Evolutionary conservation across 2,329 filamentous ascomycete species (phyloP), one percentile per base, ranked within the genome.

Genomic region (Talaromyces sp.): DNA sequence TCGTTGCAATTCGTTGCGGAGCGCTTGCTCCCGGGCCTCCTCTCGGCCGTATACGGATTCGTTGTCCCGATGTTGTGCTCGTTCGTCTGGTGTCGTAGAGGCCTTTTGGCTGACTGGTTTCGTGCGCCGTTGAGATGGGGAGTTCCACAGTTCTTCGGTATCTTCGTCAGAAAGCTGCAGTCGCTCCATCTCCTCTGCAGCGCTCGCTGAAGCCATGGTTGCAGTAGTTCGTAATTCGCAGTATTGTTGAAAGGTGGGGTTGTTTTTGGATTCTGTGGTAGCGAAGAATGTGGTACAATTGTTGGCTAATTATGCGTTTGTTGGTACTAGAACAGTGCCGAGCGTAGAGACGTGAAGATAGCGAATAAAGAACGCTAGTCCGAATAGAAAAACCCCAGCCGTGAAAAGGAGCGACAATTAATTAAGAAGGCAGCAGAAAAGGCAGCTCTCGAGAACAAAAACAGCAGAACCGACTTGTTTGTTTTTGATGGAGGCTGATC

Each of bases 1-100:
- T 54, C 88, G 89, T 64, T 92, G 87, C 29, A 97, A 79, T 75
- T 99, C 94, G 59, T 84, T 86, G 17, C 85, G 87, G 66, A 99
- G 79, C 14, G 85, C 83, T 2, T 85, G 85, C 63, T 96, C 91
- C 52, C 90, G 88, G 21, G 83, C 81, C 69, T 89, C 85, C 66
- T 88, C 82, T 3, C 80, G 77, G 63, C 88, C 87, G 67, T 86
- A 86, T 55, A 81, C 75, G 48, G 81, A 80, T 61, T 82, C 80
- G 64, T 75, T 72, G 74, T 83, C 68, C 74, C 73, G 65, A 74
- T 80, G 21, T 43, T 66, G 35, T 21, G 62, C 60, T 61, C 69
- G 51, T 68, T 58, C 55, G 9, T 41, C 56, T 6, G 59, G 57
- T 62, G 79, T 85, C 66, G 75, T 80, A 63, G 62, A 65, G 54